phyloP scores from a whole-genome alignment of 2,329 filamentous ascomycete species.

The Acrocalymma vagum region DNA sequence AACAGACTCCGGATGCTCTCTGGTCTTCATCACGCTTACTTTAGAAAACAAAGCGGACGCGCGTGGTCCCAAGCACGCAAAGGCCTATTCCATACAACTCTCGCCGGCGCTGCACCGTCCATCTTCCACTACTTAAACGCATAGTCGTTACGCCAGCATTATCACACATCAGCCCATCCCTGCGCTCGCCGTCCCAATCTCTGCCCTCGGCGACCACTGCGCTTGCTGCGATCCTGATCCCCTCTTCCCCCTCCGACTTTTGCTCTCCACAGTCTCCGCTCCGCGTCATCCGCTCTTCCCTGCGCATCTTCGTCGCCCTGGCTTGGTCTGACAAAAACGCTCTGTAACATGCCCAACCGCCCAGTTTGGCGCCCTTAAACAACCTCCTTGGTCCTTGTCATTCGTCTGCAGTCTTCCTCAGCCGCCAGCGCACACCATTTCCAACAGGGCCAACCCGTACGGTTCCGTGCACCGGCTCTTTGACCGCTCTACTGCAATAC shows the following conservation, averaged over 20 bases:
- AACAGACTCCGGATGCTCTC: too few species aligned
- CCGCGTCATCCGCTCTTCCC: slow-evolving; percentile 41
- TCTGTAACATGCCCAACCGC: slow-evolving; percentile 25
- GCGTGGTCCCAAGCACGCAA: too few species aligned
- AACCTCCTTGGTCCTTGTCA: slow-evolving; percentile 39
- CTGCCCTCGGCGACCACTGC: too few species aligned
- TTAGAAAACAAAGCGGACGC: too few species aligned
- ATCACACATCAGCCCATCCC: too few species aligned
- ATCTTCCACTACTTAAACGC: too few species aligned
- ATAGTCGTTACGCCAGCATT: too few species aligned
- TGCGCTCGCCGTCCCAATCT: too few species aligned
- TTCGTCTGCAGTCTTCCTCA: slow-evolving; percentile 29
- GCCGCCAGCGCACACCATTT: slow-evolving; percentile 36
- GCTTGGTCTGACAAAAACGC: slow-evolving; percentile 18
- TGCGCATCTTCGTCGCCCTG: slow-evolving; percentile 21
- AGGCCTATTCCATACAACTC: too few species aligned
- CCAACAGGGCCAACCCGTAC: slow-evolving; percentile 41
- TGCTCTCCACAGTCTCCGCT: slow-evolving; percentile 15
- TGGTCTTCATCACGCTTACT: too few species aligned
- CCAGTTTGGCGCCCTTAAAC: slow-evolving; percentile 29
- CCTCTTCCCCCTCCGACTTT: slow-evolving; percentile 1
- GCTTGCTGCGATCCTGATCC: too few species aligned
- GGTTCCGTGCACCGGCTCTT: slow-evolving; percentile 35
- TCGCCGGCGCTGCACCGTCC: too few species aligned
- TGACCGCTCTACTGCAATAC: slow-evolving; percentile 38